phyloP scores from a whole-genome alignment of 2,329 filamentous ascomycete genomes.

The Lasiodiplodia citricola region DNA sequence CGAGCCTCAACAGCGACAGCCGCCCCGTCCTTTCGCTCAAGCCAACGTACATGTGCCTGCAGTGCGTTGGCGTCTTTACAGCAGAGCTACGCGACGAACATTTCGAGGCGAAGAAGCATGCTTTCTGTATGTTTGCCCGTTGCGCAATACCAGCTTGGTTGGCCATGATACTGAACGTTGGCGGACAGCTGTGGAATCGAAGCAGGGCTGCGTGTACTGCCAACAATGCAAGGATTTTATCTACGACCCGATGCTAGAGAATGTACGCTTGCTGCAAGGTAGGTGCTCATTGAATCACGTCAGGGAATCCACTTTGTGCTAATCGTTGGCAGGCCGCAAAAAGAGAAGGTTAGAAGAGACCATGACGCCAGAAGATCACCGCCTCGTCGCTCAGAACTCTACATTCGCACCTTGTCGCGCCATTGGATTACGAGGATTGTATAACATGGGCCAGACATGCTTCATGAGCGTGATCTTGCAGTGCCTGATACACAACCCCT shows the following conservation, averaged over 20 bases:
- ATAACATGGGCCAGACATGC: constrained; percentile 98
- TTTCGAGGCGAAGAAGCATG: constrained; percentile 70
- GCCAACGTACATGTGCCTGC: constrained; percentile 68
- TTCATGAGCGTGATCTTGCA: constrained; percentile 98
- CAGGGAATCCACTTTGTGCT: not conserved
- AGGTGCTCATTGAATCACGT: constrained; percentile 34
- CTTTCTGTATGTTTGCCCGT: constrained; percentile 65
- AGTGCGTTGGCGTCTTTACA: constrained; percentile 72
- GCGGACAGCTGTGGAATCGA: constrained; percentile 73
- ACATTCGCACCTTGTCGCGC: constrained; percentile 81
- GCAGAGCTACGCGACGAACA: constrained; percentile 71
- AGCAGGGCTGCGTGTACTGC: constrained; percentile 76
- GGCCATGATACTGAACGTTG: constrained; percentile 30
- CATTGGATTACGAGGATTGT: constrained; percentile 87
- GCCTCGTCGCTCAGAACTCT: constrained; percentile 79
- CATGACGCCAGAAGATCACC: constrained; percentile 66
- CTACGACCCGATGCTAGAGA: constrained; percentile 81
- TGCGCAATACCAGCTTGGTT: not conserved
- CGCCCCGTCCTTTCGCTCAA: constrained; percentile 62
- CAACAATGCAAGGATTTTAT: constrained; percentile 83
- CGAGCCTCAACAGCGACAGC: constrained; percentile 56
- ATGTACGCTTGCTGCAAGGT: constrained; percentile 74
- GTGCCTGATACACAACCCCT: constrained; percentile 89
- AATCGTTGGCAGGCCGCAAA: constrained; percentile 48
- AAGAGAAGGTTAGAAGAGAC: constrained; percentile 80